Evolutionary conservation across 768 basidiomycete genomes (phyloP).

Genomic region (Boletus patriciae): DNA sequence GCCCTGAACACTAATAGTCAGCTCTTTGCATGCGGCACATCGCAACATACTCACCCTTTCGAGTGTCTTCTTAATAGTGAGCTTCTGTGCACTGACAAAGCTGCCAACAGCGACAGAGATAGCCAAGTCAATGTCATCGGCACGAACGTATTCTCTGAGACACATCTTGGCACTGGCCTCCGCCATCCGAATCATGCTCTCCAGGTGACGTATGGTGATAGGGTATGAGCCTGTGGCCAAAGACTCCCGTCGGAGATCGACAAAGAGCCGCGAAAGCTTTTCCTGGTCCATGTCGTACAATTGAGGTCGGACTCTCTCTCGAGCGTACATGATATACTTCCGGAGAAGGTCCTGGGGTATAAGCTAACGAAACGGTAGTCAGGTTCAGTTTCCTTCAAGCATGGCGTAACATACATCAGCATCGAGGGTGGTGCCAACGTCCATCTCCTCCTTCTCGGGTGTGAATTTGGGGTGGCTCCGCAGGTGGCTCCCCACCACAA

Average conservation of each 20-base stretch:
- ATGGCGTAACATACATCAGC: conserved; percentile 69
- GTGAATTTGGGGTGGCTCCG: conserved; percentile 94
- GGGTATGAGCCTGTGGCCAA: conserved; percentile 98
- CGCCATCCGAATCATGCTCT: conserved; percentile 99
- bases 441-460: conserved; percentile 83
- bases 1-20: conserved; percentile 50
- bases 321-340: conserved; percentile 99
- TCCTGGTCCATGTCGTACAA: conserved; percentile 94
- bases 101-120: conserved; percentile 94
- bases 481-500: conserved; percentile 97
- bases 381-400: conserved; percentile 7
- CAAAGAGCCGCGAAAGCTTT: conserved; percentile 90
- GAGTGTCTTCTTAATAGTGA: conserved; percentile 96
- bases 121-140: conserved; percentile 95
- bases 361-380: conserved; percentile 50
- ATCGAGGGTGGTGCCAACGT: conserved; percentile 85
- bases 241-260: conserved; percentile 94
- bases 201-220: conserved; percentile 95
- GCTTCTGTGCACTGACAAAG: conserved; percentile 96
- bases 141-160: conserved; percentile 89
- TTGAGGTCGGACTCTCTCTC: conserved; percentile 90
- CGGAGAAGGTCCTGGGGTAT: conserved; percentile 95
- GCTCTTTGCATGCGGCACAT: background rate
- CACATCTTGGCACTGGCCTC: conserved; percentile 99
- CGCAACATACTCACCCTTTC: conserved; percentile 61